Evolutionary conservation across 331 rosid genomes (phyloP).

Genomic region (Arachis monticola): DNA sequence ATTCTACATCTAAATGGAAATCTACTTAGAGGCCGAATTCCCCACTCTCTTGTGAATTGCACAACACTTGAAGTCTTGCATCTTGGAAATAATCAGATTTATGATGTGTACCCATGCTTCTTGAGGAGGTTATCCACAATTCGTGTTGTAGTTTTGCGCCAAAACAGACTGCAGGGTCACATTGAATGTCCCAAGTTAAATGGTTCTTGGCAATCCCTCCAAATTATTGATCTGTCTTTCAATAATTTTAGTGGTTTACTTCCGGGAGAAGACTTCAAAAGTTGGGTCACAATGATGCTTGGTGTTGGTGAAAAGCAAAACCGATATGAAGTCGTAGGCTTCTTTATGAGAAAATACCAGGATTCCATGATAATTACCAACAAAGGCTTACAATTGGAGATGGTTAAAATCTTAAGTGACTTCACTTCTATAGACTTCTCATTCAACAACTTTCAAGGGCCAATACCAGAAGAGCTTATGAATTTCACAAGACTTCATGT

Average conservation of each 20-base stretch:
- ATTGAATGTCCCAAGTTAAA: constrained; percentile 18
- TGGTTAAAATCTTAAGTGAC: constrained; percentile 45
- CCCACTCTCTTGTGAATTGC: constrained; percentile 48
- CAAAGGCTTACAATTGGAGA: constrained; percentile 49
- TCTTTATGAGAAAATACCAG: neutral
- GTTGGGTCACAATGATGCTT: constrained; percentile 53
- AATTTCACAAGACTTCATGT: constrained; percentile 35
- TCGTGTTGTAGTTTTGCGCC: constrained; percentile 49
- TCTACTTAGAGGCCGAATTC: constrained; percentile 41
- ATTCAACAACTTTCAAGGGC: constrained; percentile 44
- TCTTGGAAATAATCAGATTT: constrained; percentile 55
- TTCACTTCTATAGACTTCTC: constrained; percentile 63
- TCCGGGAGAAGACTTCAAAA: constrained; percentile 1
- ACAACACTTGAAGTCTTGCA: constrained; percentile 44
- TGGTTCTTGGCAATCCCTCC: constrained; percentile 48
- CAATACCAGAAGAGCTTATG: constrained; percentile 50
- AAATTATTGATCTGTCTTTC: constrained; percentile 55
- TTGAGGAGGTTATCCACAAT: constrained; percentile 38
- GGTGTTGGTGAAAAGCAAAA: too few relatives aligned
- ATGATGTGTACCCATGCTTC: constrained; percentile 41
- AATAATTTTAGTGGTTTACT: constrained; percentile 55
- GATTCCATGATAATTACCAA: constrained; percentile 47
- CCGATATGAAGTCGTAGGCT: too few relatives aligned
- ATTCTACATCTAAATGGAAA: constrained; percentile 52
- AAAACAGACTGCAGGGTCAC: constrained; percentile 39